These are phyloP conservation scores for Stevia rebaudiana DNA, from an alignment of 140 eudicot species.

Conservation along the genomic window DNA sequence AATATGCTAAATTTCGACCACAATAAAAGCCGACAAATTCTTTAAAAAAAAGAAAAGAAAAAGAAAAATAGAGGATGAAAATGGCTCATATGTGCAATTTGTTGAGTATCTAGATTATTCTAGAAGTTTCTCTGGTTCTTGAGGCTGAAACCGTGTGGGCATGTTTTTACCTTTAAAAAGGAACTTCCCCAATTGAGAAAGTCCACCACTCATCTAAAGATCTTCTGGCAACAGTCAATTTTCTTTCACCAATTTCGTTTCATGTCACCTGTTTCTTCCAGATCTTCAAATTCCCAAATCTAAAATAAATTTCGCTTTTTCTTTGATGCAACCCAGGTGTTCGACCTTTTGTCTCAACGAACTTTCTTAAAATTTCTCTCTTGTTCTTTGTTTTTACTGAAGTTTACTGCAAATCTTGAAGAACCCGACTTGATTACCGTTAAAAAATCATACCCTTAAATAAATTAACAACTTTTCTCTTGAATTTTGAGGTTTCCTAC, in stretches of 20 bases:
- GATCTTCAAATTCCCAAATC: conserved; percentile 14
- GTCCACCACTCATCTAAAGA: conserved; percentile 14
- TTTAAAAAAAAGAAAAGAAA: not conserved
- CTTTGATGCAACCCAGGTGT: conserved; percentile 5
- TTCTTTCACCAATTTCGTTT: conserved; percentile 22
- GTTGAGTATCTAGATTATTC: conserved; percentile 25
- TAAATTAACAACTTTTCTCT: not conserved
- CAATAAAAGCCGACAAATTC: conserved; percentile 16
- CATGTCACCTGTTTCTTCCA: conserved; percentile 10
- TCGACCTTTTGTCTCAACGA: conserved; percentile 20
- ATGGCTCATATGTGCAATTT: not conserved
- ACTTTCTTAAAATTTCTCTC: not conserved
- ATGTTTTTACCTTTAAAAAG: conserved; percentile 26
- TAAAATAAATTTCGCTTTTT: conserved; percentile 2
- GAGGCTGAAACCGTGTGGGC: conserved; percentile 26
- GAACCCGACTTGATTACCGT: conserved; percentile 1
- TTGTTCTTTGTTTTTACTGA: conserved; percentile 4
- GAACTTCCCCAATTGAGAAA: conserved; percentile 33
- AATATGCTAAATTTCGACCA: conserved; percentile 1
- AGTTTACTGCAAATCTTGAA: not conserved
- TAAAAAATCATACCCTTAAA: conserved; percentile 10
- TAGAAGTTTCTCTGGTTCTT: conserved; percentile 29
- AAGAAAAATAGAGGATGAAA: not conserved
- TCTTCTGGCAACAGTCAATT: conserved; percentile 25
- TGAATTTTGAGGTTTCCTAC: not conserved